phyloP scores from a whole-genome alignment of 345 rosid genomes.

The Conringia planisiliqua region DNA sequence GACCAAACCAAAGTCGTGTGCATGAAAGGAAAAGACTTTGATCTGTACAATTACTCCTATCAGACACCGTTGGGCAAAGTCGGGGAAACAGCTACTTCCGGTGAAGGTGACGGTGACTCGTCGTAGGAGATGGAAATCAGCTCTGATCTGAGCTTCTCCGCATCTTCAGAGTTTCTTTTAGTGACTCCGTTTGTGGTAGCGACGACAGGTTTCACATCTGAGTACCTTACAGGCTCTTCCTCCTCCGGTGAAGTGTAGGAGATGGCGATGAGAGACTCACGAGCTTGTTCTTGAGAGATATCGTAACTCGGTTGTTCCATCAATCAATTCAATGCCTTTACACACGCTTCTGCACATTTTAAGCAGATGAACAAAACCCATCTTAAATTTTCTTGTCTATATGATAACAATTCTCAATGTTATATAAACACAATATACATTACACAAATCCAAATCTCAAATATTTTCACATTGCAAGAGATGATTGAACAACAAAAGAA shows the following conservation, averaged over 20 bases:
- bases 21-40: constrained; percentile 3
- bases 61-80: constrained; percentile 11
- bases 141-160: constrained; percentile 25
- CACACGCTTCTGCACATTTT: constrained; percentile 24
- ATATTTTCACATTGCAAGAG: not conserved
- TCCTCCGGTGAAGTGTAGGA: constrained; percentile 33
- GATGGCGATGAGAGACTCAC: constrained; percentile 35
- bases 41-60: constrained; percentile 28
- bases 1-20: constrained; percentile 24
- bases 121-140: constrained; percentile 32
- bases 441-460: not conserved
- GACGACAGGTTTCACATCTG: constrained; percentile 12
- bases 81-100: constrained; percentile 22
- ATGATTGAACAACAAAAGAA: not conserved
- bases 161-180: not conserved
- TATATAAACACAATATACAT: not conserved
- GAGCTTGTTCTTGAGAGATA: constrained; percentile 30
- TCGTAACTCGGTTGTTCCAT: constrained; percentile 35
- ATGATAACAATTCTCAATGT: not conserved
- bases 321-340: constrained; percentile 14
- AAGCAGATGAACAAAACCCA: constrained; percentile 1
- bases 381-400: constrained; percentile 1
- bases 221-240: not conserved
- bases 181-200: not conserved
- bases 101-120: constrained; percentile 27